These are phyloP conservation scores for Paecilomyces sp. DNA, from an alignment of 2,329 filamentous ascomycete genomes.

Conservation along the genomic window DNA sequence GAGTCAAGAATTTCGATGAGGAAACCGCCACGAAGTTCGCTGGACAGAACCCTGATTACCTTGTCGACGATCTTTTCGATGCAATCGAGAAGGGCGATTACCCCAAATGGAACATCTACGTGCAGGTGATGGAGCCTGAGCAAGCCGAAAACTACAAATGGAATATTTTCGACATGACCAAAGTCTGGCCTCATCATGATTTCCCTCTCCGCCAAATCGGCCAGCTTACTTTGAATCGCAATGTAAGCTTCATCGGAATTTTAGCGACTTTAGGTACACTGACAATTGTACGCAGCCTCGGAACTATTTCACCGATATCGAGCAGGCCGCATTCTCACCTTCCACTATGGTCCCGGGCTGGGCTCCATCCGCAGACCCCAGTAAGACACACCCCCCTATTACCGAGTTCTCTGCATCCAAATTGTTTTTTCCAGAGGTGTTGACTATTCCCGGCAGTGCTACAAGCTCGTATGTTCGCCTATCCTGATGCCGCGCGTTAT, in stretches of 20 bases:
- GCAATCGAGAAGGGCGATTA: slow-evolving; percentile 52
- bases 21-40: slow-evolving; percentile 44
- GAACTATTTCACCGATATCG: slow-evolving; percentile 61
- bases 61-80: slow-evolving; percentile 55
- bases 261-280: slow-evolving; percentile 2
- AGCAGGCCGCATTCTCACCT: slow-evolving; percentile 61
- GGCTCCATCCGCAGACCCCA: slow-evolving; percentile 56
- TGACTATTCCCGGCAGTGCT: slow-evolving; percentile 34
- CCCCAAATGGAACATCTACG: slow-evolving; percentile 50
- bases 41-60: slow-evolving; percentile 50
- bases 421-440: background rate
- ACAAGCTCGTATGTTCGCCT: slow-evolving; percentile 54
- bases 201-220: slow-evolving; percentile 46
- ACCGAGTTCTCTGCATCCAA: slow-evolving; percentile 8
- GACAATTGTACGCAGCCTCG: slow-evolving; percentile 21
- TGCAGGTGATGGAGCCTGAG: slow-evolving; percentile 49
- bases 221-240: slow-evolving; percentile 46
- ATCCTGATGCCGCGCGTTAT: slow-evolving; percentile 46
- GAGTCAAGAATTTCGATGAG: slow-evolving; percentile 48
- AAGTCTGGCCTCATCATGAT: slow-evolving; percentile 46
- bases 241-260: slow-evolving; percentile 22
- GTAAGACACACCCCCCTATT: slow-evolving; percentile 10
- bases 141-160: slow-evolving; percentile 42
- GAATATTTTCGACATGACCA: slow-evolving; percentile 52
- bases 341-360: slow-evolving; percentile 58